Conservation (phyloP, 768 basidiomycete genomes). For the Exidia glandulosa region DNA sequence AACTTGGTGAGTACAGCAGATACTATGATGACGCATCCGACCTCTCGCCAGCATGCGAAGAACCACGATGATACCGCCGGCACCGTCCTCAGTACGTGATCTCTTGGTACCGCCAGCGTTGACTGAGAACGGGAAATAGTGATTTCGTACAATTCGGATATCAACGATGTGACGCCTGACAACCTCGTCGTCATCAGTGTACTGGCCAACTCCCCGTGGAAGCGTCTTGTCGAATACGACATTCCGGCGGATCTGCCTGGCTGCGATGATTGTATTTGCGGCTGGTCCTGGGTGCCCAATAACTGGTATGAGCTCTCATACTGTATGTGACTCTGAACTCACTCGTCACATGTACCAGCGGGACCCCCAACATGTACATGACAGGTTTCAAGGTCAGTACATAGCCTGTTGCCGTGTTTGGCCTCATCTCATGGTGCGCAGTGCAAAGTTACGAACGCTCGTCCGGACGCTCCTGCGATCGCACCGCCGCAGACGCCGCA, state of each 20-base stretch:
- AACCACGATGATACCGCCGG: neutral
- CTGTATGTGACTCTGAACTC: neutral
- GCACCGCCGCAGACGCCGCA: neutral
- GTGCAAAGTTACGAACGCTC: neutral
- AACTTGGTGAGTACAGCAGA: neutral
- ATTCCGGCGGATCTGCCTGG: constrained; percentile 3
- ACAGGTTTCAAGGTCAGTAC: neutral
- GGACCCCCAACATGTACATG: constrained; percentile 5
- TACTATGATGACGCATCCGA: neutral
- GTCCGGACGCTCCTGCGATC: neutral
- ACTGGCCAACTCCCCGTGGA: constrained; percentile 2
- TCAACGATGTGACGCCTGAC: neutral
- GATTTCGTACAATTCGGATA: neutral
- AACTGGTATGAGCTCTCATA: neutral
- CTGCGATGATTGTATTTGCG: constrained; percentile 5
- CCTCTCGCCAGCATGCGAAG: neutral
- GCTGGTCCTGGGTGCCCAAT: neutral
- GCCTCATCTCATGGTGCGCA: neutral
- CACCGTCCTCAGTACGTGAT: neutral
- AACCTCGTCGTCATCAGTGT: neutral
- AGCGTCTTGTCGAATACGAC: neutral
- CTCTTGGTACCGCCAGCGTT: neutral
- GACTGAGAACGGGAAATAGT: neutral
- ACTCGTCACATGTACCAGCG: neutral
- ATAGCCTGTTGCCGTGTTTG: neutral